Evolutionary conservation across 148 eudicot genomes (phyloP).

Genomic region (Rhododendron griersonianum): DNA sequence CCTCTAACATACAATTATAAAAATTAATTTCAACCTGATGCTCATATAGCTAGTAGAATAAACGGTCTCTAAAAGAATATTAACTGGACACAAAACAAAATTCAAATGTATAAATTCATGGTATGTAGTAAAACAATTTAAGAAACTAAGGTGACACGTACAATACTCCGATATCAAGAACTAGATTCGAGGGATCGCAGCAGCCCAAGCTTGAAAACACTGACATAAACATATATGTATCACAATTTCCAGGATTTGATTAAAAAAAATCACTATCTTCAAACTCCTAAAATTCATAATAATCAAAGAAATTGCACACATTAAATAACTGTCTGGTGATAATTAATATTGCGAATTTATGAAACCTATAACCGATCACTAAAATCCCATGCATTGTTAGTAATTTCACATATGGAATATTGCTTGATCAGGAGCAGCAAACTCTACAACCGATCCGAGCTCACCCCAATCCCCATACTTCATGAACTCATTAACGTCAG

Average conservation of each 20-base stretch:
- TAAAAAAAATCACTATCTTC: not conserved
- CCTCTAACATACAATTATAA: too few relatives aligned
- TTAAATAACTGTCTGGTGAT: not conserved
- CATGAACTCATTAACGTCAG: slow-evolving; percentile 31
- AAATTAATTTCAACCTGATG: too few relatives aligned
- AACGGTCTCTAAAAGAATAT: too few relatives aligned
- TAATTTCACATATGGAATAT: not conserved
- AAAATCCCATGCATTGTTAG: not conserved
- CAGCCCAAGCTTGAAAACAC: not conserved
- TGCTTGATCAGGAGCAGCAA: slow-evolving; percentile 26
- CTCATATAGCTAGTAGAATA: too few relatives aligned
- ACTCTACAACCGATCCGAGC: slow-evolving; percentile 47
- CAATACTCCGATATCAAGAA: not conserved
- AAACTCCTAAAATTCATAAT: not conserved
- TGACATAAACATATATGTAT: not conserved
- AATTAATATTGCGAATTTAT: not conserved
- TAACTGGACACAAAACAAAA: too few relatives aligned
- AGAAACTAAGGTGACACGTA: not conserved
- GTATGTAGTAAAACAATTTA: not conserved
- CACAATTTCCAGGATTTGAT: not conserved
- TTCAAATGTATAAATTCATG: not conserved
- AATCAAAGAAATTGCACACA: not conserved
- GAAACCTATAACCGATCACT: not conserved
- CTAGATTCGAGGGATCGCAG: not conserved
- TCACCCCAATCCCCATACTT: slow-evolving; percentile 67